phyloP scores from a whole-genome alignment of 257 asterid species.

The Fraxinus cuspidata region DNA sequence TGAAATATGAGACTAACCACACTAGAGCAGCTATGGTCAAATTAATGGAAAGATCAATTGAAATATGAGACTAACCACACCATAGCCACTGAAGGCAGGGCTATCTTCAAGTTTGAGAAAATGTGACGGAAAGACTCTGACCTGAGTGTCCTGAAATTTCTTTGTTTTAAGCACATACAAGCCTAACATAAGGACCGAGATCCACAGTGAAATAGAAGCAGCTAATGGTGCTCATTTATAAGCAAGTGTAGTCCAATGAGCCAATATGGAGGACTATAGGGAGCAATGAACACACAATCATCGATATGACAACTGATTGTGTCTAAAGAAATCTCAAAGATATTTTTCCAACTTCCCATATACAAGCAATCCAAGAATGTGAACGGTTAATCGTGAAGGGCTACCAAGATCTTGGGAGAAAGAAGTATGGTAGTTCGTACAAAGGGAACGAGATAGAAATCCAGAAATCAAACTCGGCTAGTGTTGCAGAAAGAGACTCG shows the following conservation, averaged over 20 bases:
- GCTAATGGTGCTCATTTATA: constrained; percentile 63
- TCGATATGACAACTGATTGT: constrained; percentile 54
- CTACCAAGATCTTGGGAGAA: too few relatives aligned
- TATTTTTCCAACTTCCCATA: constrained; percentile 61
- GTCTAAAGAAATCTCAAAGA: constrained; percentile 73
- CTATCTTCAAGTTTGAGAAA: constrained; percentile 43
- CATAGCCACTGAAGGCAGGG: constrained; percentile 75
- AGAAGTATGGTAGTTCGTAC: too few relatives aligned
- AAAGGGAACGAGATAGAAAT: too few relatives aligned
- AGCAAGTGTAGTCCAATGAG: constrained; percentile 46
- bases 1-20: too few relatives aligned
- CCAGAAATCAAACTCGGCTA: too few relatives aligned
- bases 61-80: constrained; percentile 52
- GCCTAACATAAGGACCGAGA: constrained; percentile 48
- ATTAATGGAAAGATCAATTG: neutral
- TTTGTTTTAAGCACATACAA: constrained; percentile 39
- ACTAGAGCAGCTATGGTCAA: too few relatives aligned
- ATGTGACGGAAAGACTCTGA: constrained; percentile 38
- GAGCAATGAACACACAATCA: constrained; percentile 53
- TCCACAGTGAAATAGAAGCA: constrained; percentile 64
- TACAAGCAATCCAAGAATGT: constrained; percentile 69
- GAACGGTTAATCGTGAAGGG: too few relatives aligned
- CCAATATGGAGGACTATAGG: constrained; percentile 59
- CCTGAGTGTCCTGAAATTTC: constrained; percentile 43
- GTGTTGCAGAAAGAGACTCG: too few relatives aligned